Base-by-base conservation (phyloP, 805 yeast genomes). In the Zygotorulaspora danielsina region DNA sequence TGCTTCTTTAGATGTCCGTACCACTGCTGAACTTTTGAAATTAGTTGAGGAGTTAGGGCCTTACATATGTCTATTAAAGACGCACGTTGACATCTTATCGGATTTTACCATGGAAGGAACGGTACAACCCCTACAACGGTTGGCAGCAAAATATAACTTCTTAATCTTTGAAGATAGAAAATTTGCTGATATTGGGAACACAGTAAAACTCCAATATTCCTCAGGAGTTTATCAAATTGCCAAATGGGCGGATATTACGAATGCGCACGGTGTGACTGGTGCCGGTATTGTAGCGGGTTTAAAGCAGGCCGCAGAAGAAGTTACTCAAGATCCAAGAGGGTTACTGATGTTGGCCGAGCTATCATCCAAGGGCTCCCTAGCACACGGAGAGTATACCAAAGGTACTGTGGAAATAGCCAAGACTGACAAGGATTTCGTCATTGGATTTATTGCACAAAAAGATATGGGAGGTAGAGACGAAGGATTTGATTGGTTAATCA, bases 191-290 rank as follows among this genome's bases (percentile, higher is more conserved):
- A 93, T 93, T 53, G 99, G 99, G 12, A 87, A 89, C 58, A 93
- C 98, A 1, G 98, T 93, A 39, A 89, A 90, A 66, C 76, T 86
- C 32, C 98, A 93, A 65, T 93, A 90, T 64, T 70, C 84, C 21
- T 86, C 94, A 26, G 98, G 98, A 32, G 81, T 86, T 8, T 88
- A 78, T 69, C 79, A 77, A 57, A 90, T 90, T 45, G 93, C 95
- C 10, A 68, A 79, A 54, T 93, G 98, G 98, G 79, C 97, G 0
- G 96, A 93, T 57, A 88, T 93, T 51, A 90, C 97, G 24, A 93
- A 93, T 63, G 97, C 97, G 0, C 98, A 93, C 56, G 95, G 97
- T 42, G 89, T 93, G 21, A 90, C 97, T 2, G 99, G 99, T 16
- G 79, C 82, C 0, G 97, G 97, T 9, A 84, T 93, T 39, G 94